These are phyloP conservation scores for Pseudofabraea citricarpa DNA, from an alignment of 2,329 filamentous ascomycete genomes.

Conservation along the genomic window DNA sequence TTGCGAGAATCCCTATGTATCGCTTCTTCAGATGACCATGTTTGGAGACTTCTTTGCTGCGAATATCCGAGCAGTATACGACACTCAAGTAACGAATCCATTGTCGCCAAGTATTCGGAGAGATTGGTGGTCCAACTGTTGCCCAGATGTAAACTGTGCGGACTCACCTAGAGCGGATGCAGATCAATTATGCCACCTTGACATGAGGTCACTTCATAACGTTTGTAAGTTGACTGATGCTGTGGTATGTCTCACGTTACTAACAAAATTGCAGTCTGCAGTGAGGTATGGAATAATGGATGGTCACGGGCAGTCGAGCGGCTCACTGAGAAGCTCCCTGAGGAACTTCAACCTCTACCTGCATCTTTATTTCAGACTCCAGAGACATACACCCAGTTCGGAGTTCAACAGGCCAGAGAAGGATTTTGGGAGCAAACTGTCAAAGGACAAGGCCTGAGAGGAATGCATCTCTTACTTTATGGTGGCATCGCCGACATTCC, in stretches of 20 bases:
- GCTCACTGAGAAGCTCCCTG: no score
- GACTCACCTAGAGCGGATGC: background rate
- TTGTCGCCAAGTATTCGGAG: background rate
- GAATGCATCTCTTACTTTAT: background rate
- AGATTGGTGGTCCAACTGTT: background rate
- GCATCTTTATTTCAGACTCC: no score
- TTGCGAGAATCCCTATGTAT: background rate
- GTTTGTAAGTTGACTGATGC: background rate
- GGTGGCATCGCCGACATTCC: background rate
- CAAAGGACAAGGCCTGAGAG: background rate
- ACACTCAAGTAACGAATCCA: background rate
- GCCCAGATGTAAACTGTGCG: background rate
- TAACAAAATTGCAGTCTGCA: background rate
- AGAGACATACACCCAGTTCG: no score
- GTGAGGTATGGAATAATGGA: background rate
- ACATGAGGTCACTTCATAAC: background rate
- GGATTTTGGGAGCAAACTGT: conserved; percentile 1
- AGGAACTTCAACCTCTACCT: no score
- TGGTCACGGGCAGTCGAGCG: no score
- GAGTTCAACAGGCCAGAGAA: no score
- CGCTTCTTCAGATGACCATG: background rate
- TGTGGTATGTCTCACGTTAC: background rate
- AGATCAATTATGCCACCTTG: background rate
- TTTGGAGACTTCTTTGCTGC: conserved; percentile 1
- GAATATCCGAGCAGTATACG: background rate